Evolutionary conservation across 176 grass and related monocot species (phyloP).

Genomic region (Miscanthus lutarioriparius): DNA sequence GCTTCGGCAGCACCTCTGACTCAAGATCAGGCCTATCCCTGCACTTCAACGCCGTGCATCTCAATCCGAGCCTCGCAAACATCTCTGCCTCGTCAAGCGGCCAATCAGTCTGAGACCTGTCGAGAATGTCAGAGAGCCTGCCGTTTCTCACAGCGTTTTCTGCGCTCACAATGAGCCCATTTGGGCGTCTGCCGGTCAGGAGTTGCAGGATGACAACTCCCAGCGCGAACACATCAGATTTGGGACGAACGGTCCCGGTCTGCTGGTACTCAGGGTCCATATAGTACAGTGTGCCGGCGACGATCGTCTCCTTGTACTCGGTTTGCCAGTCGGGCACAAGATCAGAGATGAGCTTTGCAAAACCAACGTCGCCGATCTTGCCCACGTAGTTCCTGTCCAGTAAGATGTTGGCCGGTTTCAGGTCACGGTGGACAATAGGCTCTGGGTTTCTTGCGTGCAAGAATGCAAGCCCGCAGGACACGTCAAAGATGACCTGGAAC

Average conservation of each 20-base stretch:
- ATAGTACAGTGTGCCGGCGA: slow-evolving; percentile 82
- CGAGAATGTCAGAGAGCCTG: slow-evolving; percentile 43
- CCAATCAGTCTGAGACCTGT: slow-evolving; percentile 62
- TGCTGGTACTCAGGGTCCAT: slow-evolving; percentile 97
- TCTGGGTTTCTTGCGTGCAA: slow-evolving; percentile 72
- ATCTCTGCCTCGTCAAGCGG: slow-evolving; percentile 59
- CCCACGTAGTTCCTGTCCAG: slow-evolving; percentile 68
- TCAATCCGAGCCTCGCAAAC: slow-evolving; percentile 68
- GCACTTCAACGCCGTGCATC: slow-evolving; percentile 64
- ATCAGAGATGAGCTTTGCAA: slow-evolving; percentile 75
- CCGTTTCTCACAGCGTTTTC: slow-evolving; percentile 53
- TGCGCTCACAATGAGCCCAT: slow-evolving; percentile 52
- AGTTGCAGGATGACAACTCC: slow-evolving; percentile 76
- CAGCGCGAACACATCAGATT: slow-evolving; percentile 79
- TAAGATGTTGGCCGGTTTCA: slow-evolving; percentile 86
- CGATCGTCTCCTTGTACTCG: slow-evolving; percentile 77
- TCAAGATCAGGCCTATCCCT: slow-evolving; percentile 83
- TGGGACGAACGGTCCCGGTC: slow-evolving; percentile 80
- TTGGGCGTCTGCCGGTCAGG: slow-evolving; percentile 57
- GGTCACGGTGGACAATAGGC: slow-evolving; percentile 83
- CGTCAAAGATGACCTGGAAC: slow-evolving; percentile 74
- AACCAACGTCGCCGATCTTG: slow-evolving; percentile 90
- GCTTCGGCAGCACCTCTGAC: slow-evolving; percentile 60
- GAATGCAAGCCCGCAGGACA: slow-evolving; percentile 75
- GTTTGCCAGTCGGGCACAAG: slow-evolving; percentile 76